Conservation (phyloP, 1,139 yeast species). For the Hemisphaericaspora xylanilytica region DNA sequence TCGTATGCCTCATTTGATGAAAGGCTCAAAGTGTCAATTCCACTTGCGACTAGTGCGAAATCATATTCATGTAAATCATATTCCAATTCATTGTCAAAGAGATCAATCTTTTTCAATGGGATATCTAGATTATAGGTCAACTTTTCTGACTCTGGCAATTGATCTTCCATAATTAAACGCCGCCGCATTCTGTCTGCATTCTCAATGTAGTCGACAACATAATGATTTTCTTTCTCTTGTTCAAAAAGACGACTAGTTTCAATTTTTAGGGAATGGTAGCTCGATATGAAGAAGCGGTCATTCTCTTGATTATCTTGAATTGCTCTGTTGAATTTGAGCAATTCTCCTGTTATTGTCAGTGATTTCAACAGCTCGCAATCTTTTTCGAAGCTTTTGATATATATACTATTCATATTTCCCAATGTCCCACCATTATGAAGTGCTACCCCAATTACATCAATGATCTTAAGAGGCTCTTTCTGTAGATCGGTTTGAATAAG, state of each 20-base stretch:
- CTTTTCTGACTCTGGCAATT: constrained; percentile 43
- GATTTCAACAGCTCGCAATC: constrained; percentile 48
- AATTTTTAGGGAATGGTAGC: constrained; percentile 44
- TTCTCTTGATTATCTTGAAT: constrained; percentile 66
- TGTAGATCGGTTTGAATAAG: constrained; percentile 22
- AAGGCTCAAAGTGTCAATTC: constrained; percentile 27
- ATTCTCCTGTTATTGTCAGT: constrained; percentile 49
- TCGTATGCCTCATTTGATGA: constrained; percentile 19
- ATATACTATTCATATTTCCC: constrained; percentile 37
- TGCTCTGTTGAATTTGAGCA: constrained; percentile 46
- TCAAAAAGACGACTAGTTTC: constrained; percentile 42
- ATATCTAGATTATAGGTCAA: constrained; percentile 39
- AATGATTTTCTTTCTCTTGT: constrained; percentile 23
- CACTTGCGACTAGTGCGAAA: constrained; percentile 18
- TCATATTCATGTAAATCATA: constrained; percentile 18
- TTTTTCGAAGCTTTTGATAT: constrained; percentile 37
- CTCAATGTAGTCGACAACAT: constrained; percentile 64
- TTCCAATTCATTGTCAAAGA: constrained; percentile 3
- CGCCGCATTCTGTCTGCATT: constrained; percentile 64
- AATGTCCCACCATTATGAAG: constrained; percentile 40
- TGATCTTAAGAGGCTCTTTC: constrained; percentile 24
- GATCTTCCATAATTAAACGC: constrained; percentile 53
- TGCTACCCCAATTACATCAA: constrained; percentile 35
- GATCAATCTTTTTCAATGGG: constrained; percentile 31
- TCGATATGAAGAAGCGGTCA: constrained; percentile 45